A percentile compares a stretch with the other conserved stretches of the same genome.
phyloP scores from a whole-genome alignment of 805 yeast species.

The Saccharomycopsis fodiens region DNA sequence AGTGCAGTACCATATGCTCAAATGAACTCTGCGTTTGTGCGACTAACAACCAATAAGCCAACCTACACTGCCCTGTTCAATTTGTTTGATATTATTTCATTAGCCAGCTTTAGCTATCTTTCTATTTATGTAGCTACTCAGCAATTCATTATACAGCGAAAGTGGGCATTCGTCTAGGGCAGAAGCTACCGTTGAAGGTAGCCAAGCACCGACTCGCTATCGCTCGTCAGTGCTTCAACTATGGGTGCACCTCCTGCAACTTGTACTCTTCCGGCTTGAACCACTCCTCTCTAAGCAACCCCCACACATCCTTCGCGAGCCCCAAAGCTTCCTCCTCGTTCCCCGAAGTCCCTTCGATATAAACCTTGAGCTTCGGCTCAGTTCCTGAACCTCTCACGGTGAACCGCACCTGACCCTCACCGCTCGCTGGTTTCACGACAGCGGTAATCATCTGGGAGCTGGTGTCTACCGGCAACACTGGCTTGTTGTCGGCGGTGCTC shows the following conservation, averaged over 20 bases:
- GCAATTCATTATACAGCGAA: background rate
- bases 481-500: slow-evolving; percentile 45
- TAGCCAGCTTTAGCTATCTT: no score
- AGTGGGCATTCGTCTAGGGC: background rate
- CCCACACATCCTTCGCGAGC: slow-evolving; percentile 65
- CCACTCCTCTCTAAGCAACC: slow-evolving; percentile 50
- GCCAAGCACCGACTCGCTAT: no score
- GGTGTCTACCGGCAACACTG: slow-evolving; percentile 63
- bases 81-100: no score
- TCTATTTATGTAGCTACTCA: no score
- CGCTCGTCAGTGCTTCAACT: no score
- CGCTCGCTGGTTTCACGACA: slow-evolving; percentile 27
- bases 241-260: slow-evolving; percentile 22
- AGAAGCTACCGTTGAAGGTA: background rate
- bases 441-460: slow-evolving; percentile 84
- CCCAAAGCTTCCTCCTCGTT: slow-evolving; percentile 39
- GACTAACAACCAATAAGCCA: no score
- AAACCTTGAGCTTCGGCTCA: slow-evolving; percentile 89
- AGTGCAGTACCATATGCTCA: no score
- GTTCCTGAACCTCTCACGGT: slow-evolving; percentile 95
- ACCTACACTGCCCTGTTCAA: no score
- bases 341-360: slow-evolving; percentile 66
- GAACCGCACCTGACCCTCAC: slow-evolving; percentile 46
- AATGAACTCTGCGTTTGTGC: no score
- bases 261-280: slow-evolving; percentile 48